Evolutionary conservation across 1,284 basidiomycete species (phyloP), one percentile per base, ranked within the genome.

Genomic region (Microbotryomycetes sp.): DNA sequence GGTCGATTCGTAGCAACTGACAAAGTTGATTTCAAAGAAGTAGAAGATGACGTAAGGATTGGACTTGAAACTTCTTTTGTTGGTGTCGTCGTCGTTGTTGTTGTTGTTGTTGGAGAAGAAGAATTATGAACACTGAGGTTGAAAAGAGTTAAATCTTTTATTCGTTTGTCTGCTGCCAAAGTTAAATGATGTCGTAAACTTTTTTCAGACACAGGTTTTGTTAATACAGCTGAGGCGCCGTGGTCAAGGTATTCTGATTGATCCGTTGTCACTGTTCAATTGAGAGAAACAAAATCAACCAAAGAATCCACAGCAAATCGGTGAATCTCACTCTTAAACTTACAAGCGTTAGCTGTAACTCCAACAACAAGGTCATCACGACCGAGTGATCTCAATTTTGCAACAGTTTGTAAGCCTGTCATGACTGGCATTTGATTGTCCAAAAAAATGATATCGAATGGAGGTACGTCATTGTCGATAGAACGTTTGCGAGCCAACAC

Each of bases 371-470:
- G 55, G 65, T 51, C 32, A 16, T 55, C 53, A 70, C 85, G 80
- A n/a, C 85, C 84, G 71, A 86, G 74, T 63, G 81, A 78, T 58
- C 89, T 78, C 46, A 92, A 76, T 71, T 82, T 84, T 55, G 80
- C 74, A 2, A 88, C 84, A 31, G 84, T 81, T 66, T 86, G 84
- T 52, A 90, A 76, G 23, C 89, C 89, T 58, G 85, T 86, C 80
- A 89, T 80, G 51, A 88, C 79, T 6, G 87, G 89, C 78, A 76
- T 56, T 74, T 88, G 87, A 72, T 92, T 92, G 71, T 92, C 89
- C 72, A 92, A 75, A 75, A 92, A 91, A 29, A 90, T 80, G 2
- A 88, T 80, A 60, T 86, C 85, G 70, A 81, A 90, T 23, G 67
- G 26, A 28, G 22, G 28, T 29, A 36, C 42, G 16, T 36, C n/a